Evolutionary conservation across 2,329 filamentous ascomycete genomes (phyloP), one percentile per base, ranked within the genome.

Genomic region (Pseudopyricularia javanii): DNA sequence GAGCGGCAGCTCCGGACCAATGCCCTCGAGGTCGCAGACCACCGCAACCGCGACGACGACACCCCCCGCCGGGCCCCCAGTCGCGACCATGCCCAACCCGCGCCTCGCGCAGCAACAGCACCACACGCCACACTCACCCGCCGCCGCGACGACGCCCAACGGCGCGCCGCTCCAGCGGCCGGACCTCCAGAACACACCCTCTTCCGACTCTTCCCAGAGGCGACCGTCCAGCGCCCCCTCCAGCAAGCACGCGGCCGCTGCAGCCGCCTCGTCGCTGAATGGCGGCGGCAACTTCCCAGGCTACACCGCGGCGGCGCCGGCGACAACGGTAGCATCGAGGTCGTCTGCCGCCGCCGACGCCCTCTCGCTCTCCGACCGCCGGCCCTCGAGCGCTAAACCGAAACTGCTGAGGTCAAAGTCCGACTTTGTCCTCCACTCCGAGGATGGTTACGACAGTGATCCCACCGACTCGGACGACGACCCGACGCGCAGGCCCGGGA

Each of bases 371-470:
- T 37, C 22, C 33, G 20, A 37, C 32, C 49, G 12, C 49, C 20
- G 34, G 22, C 35, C 50, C 14, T 32, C 50, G n/a, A 40, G 35
- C 26, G 57, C 61, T 5, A 79, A 79, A 59, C 76, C 76, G 26
- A 67, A 68, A n/a, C 67, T 82, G 17, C 60, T 74, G 51, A 72
- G 79, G 52, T 79, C 79, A 54, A 79, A 76, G 66, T 82, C 77
- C 63, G 78, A 82, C 58, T 74, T 72, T 59, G 70, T 66, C 28
- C 64, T 70, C 45, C 53, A 45, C 24, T 45, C 40, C 8, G 40
- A 45, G 15, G 40, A 45, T 24, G 40, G 40, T 24, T 45, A 45
- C 35, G 67, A 62, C 33, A 60, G 58, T 33, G 55, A 57, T 48
- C 35, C 53, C 20, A 56, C 58, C 28, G 52, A 53, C 49, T 55